Conservation (phyloP, 768 basidiomycete genomes). For the Tulasnella sp. region DNA sequence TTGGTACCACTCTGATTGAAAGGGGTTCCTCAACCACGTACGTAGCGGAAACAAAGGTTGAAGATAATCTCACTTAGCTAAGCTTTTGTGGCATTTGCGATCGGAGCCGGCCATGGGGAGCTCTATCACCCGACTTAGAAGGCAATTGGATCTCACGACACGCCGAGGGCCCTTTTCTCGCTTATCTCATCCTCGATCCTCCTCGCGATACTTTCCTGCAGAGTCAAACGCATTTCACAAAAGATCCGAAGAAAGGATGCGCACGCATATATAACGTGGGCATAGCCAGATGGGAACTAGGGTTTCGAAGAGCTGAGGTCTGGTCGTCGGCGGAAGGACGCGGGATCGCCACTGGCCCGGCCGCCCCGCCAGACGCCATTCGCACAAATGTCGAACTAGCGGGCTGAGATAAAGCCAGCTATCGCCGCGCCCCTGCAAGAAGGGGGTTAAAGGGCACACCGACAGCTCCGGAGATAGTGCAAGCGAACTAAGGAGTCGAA, state of each 20-base stretch:
- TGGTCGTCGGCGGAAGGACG: constrained; percentile 6
- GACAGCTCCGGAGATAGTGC: constrained; percentile 1
- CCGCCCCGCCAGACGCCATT: constrained; percentile 7
- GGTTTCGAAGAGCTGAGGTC: background rate
- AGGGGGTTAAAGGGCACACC: constrained; percentile 1
- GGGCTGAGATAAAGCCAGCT: constrained; percentile 5
- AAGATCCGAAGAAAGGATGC: constrained; percentile 8
- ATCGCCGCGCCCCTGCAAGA: constrained; percentile 6
- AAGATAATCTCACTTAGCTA: too few relatives aligned
- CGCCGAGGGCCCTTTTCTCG: background rate
- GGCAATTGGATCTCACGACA: too few relatives aligned
- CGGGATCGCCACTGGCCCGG: constrained; percentile 1
- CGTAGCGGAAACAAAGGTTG: too few relatives aligned
- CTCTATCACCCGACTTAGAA: too few relatives aligned
- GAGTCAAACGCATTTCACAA: background rate
- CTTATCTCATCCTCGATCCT: background rate
- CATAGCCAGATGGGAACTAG: background rate
- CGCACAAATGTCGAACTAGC: background rate
- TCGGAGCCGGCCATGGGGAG: too few relatives aligned
- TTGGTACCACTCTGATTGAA: too few relatives aligned
- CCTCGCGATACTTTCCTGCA: background rate
- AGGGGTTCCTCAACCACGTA: too few relatives aligned
- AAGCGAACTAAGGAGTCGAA: background rate
- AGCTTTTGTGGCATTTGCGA: too few relatives aligned
- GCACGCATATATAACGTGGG: constrained; percentile 11